Evolutionary conservation across 192 early-diverging fungal species (phyloP).

Genomic region (Coemansia sp.): DNA sequence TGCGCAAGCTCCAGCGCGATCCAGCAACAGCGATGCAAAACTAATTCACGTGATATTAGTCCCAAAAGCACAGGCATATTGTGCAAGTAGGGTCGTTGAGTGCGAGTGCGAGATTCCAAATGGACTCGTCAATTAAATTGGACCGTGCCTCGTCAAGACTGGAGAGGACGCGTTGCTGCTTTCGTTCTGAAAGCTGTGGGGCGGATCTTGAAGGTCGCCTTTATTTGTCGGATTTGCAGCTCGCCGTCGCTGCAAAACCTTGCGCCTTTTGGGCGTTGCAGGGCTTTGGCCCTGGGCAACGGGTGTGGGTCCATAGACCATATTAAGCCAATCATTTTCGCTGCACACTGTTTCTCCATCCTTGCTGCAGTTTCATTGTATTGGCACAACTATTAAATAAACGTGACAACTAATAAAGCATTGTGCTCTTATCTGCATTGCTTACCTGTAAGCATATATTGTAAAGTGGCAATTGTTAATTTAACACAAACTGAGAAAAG

Average conservation of each 20-base stretch:
- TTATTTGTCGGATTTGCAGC: not conserved
- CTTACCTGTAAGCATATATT: not conserved
- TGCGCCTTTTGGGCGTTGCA: not conserved
- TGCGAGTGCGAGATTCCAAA: too few relatives aligned
- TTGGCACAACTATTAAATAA: slow-evolving; percentile 28
- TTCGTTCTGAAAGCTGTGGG: not conserved
- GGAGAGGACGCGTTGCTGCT: not conserved
- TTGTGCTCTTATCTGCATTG: not conserved
- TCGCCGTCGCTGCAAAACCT: not conserved
- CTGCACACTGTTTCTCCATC: slow-evolving; percentile 17
- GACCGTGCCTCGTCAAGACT: not conserved
- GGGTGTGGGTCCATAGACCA: slow-evolving; percentile 24
- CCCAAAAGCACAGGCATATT: slow-evolving; percentile 16
- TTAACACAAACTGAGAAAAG: slow-evolving; percentile 1
- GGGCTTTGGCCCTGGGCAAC: not conserved
- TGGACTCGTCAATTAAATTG: not conserved
- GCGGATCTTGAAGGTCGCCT: not conserved
- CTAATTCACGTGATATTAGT: slow-evolving; percentile 18
- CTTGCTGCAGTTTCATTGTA: slow-evolving; percentile 42
- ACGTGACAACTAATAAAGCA: not conserved
- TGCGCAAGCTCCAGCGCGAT: slow-evolving; percentile 73
- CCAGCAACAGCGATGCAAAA: slow-evolving; percentile 44
- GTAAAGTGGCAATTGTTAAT: not conserved
- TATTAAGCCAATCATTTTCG: slow-evolving; percentile 15
- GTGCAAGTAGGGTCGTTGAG: not conserved